phyloP scores from a whole-genome alignment of 495 filamentous ascomycete species.

The Hypoxylon trugodes region DNA sequence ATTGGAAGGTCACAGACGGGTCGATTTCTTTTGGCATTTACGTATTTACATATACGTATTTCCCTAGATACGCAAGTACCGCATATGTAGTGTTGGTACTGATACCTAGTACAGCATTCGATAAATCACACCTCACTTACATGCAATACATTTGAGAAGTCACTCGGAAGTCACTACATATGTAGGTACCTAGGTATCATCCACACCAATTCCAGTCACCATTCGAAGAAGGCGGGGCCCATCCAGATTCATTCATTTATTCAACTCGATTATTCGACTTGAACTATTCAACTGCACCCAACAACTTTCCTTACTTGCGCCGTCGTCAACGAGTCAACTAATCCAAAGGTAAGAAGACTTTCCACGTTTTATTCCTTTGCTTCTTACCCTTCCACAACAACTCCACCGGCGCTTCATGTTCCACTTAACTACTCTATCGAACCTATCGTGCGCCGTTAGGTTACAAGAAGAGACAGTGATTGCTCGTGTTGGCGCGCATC shows the following conservation, averaged over 20 bases:
- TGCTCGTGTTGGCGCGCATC: slow-evolving; percentile 26
- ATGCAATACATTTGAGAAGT: too few species aligned
- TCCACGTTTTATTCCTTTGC: neutral
- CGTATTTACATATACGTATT: too few species aligned
- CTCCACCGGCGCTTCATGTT: neutral
- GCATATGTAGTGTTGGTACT: too few species aligned
- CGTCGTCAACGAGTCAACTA: slow-evolving; percentile 4
- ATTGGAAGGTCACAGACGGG: too few species aligned
- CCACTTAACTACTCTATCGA: slow-evolving; percentile 1
- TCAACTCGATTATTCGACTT: slow-evolving; percentile 2
- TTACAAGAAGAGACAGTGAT: slow-evolving; percentile 6
- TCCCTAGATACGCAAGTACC: too few species aligned
- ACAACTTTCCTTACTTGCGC: slow-evolving; percentile 7
- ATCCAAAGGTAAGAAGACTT: slow-evolving; percentile 19
- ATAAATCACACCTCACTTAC: too few species aligned
- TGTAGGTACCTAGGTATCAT: neutral
- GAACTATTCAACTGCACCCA: slow-evolving; percentile 3
- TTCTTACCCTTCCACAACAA: neutral
- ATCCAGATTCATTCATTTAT: too few species aligned
- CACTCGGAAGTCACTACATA: neutral
- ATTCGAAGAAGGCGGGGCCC: slow-evolving; percentile 35
- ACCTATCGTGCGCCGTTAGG: neutral
- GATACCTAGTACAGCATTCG: too few species aligned
- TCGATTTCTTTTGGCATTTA: too few species aligned
- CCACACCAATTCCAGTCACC: too few species aligned